These are phyloP conservation scores for Claviceps sp. DNA, from an alignment of 2,329 filamentous ascomycete genomes.

Conservation along the genomic window DNA sequence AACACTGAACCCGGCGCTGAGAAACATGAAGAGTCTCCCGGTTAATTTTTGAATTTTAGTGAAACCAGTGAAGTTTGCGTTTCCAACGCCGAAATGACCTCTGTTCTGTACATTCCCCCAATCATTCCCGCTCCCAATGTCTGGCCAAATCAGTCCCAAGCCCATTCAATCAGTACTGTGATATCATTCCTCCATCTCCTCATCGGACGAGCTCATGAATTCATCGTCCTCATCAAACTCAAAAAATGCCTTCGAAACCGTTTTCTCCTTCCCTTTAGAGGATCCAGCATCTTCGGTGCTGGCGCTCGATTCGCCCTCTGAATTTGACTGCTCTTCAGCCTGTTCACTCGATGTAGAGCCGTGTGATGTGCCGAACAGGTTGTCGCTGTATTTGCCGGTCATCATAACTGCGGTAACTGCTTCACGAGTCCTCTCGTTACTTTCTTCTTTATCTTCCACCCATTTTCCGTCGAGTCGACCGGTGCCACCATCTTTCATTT, in stretches of 20 bases:
- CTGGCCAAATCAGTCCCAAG: too few relatives aligned
- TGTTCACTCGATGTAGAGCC: slow-evolving; percentile 29
- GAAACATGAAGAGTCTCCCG: background rate
- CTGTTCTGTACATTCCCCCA: too few relatives aligned
- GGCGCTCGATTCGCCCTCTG: slow-evolving; percentile 25
- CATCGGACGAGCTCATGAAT: slow-evolving; percentile 56
- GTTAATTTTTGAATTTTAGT: background rate
- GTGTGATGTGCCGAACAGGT: slow-evolving; percentile 37
- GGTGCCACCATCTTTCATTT: slow-evolving; percentile 61
- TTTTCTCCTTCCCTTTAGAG: slow-evolving; percentile 23
- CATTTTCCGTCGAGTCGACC: slow-evolving; percentile 75
- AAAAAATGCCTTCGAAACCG: slow-evolving; percentile 43
- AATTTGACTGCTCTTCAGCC: slow-evolving; percentile 14
- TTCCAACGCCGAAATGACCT: background rate
- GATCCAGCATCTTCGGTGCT: slow-evolving; percentile 29
- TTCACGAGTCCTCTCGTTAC: slow-evolving; percentile 66
- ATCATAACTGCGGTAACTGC: slow-evolving; percentile 61
- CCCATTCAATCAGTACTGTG: background rate
- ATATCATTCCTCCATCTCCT: slow-evolving; percentile 24
- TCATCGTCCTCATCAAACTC: slow-evolving; percentile 73
- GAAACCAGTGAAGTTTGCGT: background rate
- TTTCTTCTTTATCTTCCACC: slow-evolving; percentile 91
- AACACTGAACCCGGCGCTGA: slow-evolving; percentile 3
- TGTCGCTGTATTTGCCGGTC: slow-evolving; percentile 48
- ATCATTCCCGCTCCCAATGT: too few relatives aligned